Percentiles rank a stretch among this genome's conserved stretches.
Evolutionary conservation across 1,284 basidiomycete genomes (phyloP).

Genomic region (Leccinum ponderosum): DNA sequence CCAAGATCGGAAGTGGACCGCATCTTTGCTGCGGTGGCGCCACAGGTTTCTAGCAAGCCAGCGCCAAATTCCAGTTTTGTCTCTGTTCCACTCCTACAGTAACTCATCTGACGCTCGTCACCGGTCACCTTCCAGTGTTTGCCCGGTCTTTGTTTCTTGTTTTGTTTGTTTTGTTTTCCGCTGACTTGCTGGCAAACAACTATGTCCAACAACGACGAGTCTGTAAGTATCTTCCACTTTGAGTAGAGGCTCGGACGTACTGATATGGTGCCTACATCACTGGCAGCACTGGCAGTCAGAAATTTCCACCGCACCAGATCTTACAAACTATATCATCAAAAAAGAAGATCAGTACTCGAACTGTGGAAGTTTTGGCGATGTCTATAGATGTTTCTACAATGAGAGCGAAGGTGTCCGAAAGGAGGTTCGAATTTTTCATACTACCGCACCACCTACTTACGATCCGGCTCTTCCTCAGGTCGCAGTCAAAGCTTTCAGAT

Average conservation of each 20-base stretch:
- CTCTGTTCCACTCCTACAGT: no score
- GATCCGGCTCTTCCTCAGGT: not conserved
- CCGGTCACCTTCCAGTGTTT: no score
- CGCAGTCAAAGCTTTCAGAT: not conserved
- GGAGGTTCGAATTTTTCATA: not conserved
- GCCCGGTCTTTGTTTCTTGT: no score
- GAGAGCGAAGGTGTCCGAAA: not conserved
- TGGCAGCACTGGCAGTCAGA: not conserved
- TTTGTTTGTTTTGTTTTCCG: no score
- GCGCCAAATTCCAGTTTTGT: no score
- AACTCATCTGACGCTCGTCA: no score
- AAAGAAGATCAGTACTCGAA: not conserved
- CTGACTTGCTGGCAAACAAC: not conserved
- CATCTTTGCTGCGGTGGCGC: no score
- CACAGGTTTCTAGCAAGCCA: no score
- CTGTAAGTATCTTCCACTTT: not conserved
- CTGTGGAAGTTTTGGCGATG: constrained; percentile 5
- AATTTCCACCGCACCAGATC: constrained; percentile 1
- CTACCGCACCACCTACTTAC: not conserved
- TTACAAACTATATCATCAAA: constrained; percentile 10
- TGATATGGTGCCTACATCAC: not conserved
- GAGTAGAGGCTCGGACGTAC: not conserved
- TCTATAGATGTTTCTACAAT: constrained; percentile 12
- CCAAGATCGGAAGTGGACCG: no score
- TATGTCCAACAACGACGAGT: not conserved